Evolutionary conservation across 805 yeast species (phyloP), one percentile per base, ranked within the genome.

Genomic region (Priceomyces medius): DNA sequence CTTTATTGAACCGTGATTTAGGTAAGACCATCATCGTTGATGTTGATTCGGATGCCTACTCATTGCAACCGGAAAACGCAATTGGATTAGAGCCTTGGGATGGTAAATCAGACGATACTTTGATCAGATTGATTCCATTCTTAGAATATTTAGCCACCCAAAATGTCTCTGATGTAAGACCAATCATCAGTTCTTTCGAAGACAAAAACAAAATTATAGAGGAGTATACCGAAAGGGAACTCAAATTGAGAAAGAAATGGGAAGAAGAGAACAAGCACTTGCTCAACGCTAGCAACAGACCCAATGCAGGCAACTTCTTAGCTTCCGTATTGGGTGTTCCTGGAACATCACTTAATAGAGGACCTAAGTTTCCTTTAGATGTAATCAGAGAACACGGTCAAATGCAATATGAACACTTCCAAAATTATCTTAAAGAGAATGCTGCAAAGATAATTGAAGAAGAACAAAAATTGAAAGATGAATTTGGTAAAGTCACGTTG

Each of bases 61-160:
- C 84, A 33, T 63, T 87, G 64, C 97, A 91, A 71, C 97, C 97
- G 2, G 97, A 90, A 54, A 93, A 93, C 64, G 91, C 96, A n/a
- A 79, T 93, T 48, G 81, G 88, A 45, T 68, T 88, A 64, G 74
- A 80, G 49, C 80, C 85, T 47, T 93, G 99, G 99, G 77, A 75
- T 41, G 99, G 99, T 49, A 69, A 70, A 47, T 76, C 85, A 24
- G 96, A 87, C 59, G 97, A 91, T 63, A 73, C 75, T 43, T 76
- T 93, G 56, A 74, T 93, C 51, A 76, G 76, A 54, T 70, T 90
- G 67, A 88, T 93, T 58, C 97, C 98, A 43, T 83, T 93, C 70
- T 79, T 93, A 53, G 99, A 93, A 70, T 93, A 87, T 69, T 68
- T 93, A 46, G 98, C 97, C 12, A 86, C 96, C 12, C 95, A 88